Evolutionary conservation across 352 stramenopile genomes (phyloP).

Genomic region (Pythium phragmiticola): DNA sequence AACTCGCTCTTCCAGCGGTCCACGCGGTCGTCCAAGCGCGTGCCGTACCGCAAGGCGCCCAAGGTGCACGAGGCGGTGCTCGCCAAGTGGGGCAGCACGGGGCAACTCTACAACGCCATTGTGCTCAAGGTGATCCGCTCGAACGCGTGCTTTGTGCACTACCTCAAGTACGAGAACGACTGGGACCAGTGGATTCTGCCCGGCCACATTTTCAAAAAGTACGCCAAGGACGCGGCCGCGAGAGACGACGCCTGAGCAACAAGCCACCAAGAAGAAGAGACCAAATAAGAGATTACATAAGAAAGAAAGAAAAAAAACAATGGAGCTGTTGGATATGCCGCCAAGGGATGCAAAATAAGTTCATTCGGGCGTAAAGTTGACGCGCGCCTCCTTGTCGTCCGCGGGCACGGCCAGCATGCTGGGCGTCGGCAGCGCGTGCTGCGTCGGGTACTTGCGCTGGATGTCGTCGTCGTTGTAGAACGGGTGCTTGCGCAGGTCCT

Average conservation of each 20-base stretch:
- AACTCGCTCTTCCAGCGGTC: slow-evolving; percentile 57
- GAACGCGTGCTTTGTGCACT: slow-evolving; percentile 78
- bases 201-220: slow-evolving; percentile 81
- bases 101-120: slow-evolving; percentile 73
- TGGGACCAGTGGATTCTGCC: slow-evolving; percentile 83
- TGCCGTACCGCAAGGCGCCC: slow-evolving; percentile 56
- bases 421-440: slow-evolving; percentile 19
- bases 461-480: slow-evolving; percentile 29
- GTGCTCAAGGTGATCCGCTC: slow-evolving; percentile 79
- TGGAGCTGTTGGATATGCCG: too few relatives aligned
- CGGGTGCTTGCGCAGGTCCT: slow-evolving; percentile 27
- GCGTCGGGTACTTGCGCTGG: slow-evolving; percentile 21
- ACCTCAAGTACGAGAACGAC: slow-evolving; percentile 83
- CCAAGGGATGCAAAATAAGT: too few relatives aligned
- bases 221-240: slow-evolving; percentile 20
- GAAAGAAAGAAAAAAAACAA: not conserved
- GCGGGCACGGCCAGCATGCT: slow-evolving; percentile 16
- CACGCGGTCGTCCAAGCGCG: slow-evolving; percentile 40
- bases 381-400: slow-evolving; percentile 27
- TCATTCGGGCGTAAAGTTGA: slow-evolving; percentile 24
- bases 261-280: not conserved
- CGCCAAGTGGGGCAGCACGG: slow-evolving; percentile 68
- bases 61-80: slow-evolving; percentile 74
- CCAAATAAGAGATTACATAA: too few relatives aligned
- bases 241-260: not conserved